Base-by-base conservation (phyloP, 805 yeast species). In the Cyberlindnera xylosilytica region DNA sequence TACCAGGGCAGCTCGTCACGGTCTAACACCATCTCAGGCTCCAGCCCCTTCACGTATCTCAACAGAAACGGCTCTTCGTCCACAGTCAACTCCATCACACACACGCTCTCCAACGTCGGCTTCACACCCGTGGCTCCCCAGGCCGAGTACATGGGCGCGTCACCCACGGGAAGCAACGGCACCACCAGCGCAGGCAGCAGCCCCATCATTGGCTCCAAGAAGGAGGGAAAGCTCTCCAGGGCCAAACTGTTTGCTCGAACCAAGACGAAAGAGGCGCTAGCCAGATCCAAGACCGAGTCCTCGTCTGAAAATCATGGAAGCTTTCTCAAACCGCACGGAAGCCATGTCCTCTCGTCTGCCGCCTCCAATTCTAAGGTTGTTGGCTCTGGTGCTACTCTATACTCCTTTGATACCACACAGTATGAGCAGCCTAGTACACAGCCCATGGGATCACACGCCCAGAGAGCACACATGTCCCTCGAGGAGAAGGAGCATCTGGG, bases 401-500 rank as follows among this genome's bases (percentile, higher is more conserved):
- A 68, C 44, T 64, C 72, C 0, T 69, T 69, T 49, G 60, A 57
- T 34, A 58, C 61, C 0, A 44, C 59, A 1, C 54, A 62, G 10
- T 42, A 46, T 20, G 31, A 19, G 3, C 26, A 9, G 11, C 43
- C 59, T 46, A 60, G 60, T 12, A 55, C 40, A 62, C 59, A 4
- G 31, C 28, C 5, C 19, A 13, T 15, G 29, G 36, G 29, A 3
- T 12, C 42, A 2, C 35, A 18, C 10, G 26, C 36, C 3, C 38
- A 23, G 8, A 33, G 38, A 16, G n/a, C 48, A 20, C 57, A 58
- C 33, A 41, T 62, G n/a, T 41, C 54, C 2, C 53, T 56, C 20
- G 65, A 60, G 7, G 70, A 70, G 36, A 63, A 61, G 20, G 74
- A 67, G 20, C 61, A 59, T 8, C 57, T 66, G 26, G 70, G 76